Evolutionary conservation across 352 stramenopile genomes (phyloP).

Genomic region (Globisporangium uncinulatum): DNA sequence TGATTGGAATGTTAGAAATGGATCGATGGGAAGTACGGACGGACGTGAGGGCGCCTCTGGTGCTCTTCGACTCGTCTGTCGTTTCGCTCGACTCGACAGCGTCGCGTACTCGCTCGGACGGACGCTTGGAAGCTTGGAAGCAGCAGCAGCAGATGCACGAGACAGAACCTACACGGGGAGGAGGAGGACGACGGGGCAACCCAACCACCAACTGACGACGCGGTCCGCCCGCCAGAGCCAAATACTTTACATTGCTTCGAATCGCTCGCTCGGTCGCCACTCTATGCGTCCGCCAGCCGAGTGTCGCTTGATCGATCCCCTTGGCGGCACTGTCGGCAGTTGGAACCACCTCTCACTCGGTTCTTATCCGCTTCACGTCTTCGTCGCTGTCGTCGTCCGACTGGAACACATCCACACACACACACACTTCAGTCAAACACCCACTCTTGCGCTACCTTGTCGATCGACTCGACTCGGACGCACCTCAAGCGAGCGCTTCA

Average conservation of each 20-base stretch:
- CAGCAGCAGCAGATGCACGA: too few species aligned
- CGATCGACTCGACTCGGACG: slow-evolving; percentile 5
- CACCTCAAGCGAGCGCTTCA: slow-evolving; percentile 56
- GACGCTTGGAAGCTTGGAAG: too few species aligned
- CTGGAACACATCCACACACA: slow-evolving; percentile 6
- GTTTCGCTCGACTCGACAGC: too few species aligned
- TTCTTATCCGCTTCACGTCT: slow-evolving; percentile 16
- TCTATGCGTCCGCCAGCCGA: neutral
- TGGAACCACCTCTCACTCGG: slow-evolving; percentile 17
- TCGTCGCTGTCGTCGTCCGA: slow-evolving; percentile 14
- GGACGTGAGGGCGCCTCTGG: too few species aligned
- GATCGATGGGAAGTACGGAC: too few species aligned
- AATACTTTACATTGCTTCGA: slow-evolving; percentile 3
- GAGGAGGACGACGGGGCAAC: neutral
- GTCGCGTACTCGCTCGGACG: too few species aligned
- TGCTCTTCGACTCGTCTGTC: too few species aligned
- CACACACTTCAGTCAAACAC: neutral
- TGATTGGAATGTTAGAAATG: too few species aligned
- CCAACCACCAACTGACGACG: neutral
- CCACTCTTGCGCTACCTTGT: too few species aligned
- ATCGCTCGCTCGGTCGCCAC: neutral
- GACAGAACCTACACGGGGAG: neutral
- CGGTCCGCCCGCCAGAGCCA: neutral
- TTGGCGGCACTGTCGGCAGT: neutral
- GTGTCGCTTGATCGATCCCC: neutral